Conservation (phyloP, 108 stramenopile genomes). For the Stephanodiscus triporus region DNA sequence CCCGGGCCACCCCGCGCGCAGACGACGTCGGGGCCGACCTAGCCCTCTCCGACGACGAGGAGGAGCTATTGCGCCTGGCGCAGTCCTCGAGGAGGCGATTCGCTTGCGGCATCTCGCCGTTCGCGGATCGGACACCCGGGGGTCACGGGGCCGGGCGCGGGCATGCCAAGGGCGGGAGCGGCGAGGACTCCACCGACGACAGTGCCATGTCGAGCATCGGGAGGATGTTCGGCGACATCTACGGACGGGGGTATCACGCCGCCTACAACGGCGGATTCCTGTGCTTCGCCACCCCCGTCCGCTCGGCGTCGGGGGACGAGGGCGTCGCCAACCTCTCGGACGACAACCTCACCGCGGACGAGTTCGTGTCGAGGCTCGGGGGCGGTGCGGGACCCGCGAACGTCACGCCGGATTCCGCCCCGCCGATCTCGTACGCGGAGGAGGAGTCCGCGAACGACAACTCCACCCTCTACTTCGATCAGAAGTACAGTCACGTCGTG, state of each 20-base stretch:
- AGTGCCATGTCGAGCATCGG: constrained; percentile 14
- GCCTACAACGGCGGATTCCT: background rate
- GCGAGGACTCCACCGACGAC: constrained; percentile 1
- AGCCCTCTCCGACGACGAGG: constrained; percentile 10
- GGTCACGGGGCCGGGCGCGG: no score
- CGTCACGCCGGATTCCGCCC: no score
- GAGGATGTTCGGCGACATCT: no score
- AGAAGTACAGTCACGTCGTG: constrained; percentile 57
- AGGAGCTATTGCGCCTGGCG: constrained; percentile 26
- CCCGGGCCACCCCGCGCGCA: no score
- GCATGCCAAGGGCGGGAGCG: no score
- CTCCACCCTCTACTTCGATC: constrained; percentile 68
- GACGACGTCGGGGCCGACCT: background rate
- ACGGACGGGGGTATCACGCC: no score
- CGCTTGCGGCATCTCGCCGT: constrained; percentile 12
- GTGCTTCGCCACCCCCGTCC: constrained; percentile 70
- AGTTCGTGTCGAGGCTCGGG: constrained; percentile 16
- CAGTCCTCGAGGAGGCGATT: constrained; percentile 15
- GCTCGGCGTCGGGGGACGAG: constrained; percentile 38
- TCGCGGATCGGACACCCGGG: background rate
- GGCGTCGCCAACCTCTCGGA: constrained; percentile 31
- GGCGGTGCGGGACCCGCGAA: background rate
- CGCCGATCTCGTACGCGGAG: background rate
- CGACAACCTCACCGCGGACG: constrained; percentile 30
- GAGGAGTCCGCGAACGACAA: constrained; percentile 60